These are phyloP conservation scores for Pestalotiopsis sp. DNA, from an alignment of 2,329 filamentous ascomycete species.

Conservation along the genomic window DNA sequence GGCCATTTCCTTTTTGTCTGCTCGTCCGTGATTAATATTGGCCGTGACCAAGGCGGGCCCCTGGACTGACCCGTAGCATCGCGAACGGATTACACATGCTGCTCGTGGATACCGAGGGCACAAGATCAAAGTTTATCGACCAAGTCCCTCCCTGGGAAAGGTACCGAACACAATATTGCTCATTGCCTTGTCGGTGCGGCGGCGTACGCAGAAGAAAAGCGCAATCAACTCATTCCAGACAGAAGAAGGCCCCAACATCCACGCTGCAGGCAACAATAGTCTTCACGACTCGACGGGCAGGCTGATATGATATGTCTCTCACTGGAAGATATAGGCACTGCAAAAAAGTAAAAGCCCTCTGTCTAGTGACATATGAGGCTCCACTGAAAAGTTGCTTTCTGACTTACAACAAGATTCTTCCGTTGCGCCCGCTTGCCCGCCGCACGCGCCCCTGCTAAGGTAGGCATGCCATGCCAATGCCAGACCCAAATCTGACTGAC, in stretches of 20 bases:
- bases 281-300: neutral
- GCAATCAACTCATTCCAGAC: neutral
- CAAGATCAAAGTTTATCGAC: neutral
- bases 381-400: slow-evolving; percentile 10
- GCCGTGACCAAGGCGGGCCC: slow-evolving; percentile 9
- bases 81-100: neutral
- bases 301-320: neutral
- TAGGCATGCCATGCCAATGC: neutral
- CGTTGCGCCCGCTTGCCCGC: neutral
- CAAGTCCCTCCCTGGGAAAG: neutral
- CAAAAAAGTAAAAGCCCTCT: neutral
- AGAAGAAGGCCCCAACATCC: neutral
- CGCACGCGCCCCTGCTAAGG: neutral
- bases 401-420: neutral
- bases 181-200: neutral
- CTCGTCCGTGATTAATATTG: slow-evolving; percentile 12
- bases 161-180: neutral
- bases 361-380: neutral
- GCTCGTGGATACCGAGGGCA: neutral
- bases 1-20: slow-evolving; percentile 1
- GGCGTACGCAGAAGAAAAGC: neutral
- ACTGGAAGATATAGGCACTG: neutral
- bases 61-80: neutral
- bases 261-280: neutral
- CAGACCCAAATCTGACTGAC: slow-evolving; percentile 4